These are phyloP conservation scores for Ganoderma multipileum DNA, from an alignment of 1,284 basidiomycete species.

Conservation along the genomic window DNA sequence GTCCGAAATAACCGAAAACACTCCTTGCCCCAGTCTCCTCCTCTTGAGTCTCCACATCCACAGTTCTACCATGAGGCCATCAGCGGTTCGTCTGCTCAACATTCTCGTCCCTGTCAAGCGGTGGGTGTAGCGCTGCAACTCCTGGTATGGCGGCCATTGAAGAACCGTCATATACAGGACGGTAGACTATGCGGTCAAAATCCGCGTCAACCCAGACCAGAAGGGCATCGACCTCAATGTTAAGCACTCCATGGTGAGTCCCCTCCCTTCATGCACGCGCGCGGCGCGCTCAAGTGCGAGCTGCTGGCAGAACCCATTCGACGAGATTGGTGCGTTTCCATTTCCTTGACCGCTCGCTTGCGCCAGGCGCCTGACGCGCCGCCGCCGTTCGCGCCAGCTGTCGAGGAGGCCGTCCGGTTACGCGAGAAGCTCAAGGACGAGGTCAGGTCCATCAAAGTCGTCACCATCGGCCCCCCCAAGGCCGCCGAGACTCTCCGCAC, in stretches of 20 bases:
- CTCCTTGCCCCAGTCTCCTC: not conserved
- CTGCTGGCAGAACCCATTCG: conserved; percentile 85
- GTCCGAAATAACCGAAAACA: not conserved
- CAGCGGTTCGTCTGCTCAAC: conserved; percentile 76
- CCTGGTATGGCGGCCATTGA: conserved; percentile 5
- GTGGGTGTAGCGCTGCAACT: conserved; percentile 46
- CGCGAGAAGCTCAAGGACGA: conserved; percentile 82
- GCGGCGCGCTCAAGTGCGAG: not conserved
- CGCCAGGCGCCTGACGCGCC: conserved; percentile 8
- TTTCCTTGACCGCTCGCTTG: not conserved
- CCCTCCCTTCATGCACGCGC: not conserved
- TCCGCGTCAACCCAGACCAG: conserved; percentile 91
- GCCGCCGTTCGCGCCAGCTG: conserved; percentile 60
- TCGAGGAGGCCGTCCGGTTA: conserved; percentile 96
- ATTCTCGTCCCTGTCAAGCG: conserved; percentile 94
- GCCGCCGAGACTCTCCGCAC: conserved; percentile 92
- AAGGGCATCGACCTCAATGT: conserved; percentile 94
- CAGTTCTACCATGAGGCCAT: conserved; percentile 72
- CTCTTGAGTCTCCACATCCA: not conserved
- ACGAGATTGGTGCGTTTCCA: conserved; percentile 86
- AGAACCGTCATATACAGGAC: conserved; percentile 51
- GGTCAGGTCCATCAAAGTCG: conserved; percentile 87
- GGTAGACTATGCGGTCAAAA: conserved; percentile 90
- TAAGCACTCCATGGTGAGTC: conserved; percentile 94
- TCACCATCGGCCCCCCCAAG: conserved; percentile 94